A percentile compares a stretch with the other conserved stretches of the same genome.
phyloP scores from a whole-genome alignment of 148 eudicot genomes.

The Arbutus unedo region DNA sequence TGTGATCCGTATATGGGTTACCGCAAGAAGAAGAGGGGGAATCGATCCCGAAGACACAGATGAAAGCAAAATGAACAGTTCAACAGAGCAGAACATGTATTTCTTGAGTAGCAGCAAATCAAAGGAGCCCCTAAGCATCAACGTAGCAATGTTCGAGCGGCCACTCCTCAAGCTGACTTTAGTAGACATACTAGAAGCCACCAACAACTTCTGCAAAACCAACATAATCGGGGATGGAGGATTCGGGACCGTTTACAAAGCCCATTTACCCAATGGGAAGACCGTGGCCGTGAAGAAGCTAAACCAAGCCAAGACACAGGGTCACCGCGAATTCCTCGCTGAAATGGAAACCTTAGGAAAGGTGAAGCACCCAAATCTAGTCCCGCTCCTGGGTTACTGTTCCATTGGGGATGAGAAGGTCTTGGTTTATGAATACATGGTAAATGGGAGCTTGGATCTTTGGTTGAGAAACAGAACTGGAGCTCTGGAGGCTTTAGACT shows the following conservation, averaged over 20 bases:
- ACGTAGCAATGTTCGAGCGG: constrained; percentile 54
- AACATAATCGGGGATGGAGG: constrained; percentile 56
- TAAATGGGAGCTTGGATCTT: constrained; percentile 47
- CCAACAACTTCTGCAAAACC: constrained; percentile 48
- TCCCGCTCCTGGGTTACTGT: constrained; percentile 52
- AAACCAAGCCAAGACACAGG: constrained; percentile 47
- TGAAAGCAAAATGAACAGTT: constrained; percentile 36
- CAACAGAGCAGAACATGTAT: constrained; percentile 33
- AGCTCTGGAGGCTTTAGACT: constrained; percentile 31
- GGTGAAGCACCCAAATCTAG: constrained; percentile 51
- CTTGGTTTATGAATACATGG: constrained; percentile 56
- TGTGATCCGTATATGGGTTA: constrained; percentile 24
- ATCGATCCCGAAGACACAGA: constrained; percentile 21
- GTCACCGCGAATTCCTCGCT: constrained; percentile 48
- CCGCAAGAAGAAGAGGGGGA: constrained; percentile 11
- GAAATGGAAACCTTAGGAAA: constrained; percentile 62
- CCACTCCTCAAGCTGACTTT: constrained; percentile 41
- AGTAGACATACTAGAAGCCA: constrained; percentile 42
- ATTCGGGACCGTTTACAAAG: constrained; percentile 58
- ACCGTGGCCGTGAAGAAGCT: constrained; percentile 51
- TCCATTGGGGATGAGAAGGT: constrained; percentile 49
- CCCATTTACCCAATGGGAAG: constrained; percentile 37
- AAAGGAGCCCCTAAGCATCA: constrained; percentile 56
- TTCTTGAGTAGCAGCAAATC: constrained; percentile 53
- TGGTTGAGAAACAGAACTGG: constrained; percentile 49